phyloP scores from a whole-genome alignment of 2,329 filamentous ascomycete genomes.

The Colletotrichum cordylinicola region DNA sequence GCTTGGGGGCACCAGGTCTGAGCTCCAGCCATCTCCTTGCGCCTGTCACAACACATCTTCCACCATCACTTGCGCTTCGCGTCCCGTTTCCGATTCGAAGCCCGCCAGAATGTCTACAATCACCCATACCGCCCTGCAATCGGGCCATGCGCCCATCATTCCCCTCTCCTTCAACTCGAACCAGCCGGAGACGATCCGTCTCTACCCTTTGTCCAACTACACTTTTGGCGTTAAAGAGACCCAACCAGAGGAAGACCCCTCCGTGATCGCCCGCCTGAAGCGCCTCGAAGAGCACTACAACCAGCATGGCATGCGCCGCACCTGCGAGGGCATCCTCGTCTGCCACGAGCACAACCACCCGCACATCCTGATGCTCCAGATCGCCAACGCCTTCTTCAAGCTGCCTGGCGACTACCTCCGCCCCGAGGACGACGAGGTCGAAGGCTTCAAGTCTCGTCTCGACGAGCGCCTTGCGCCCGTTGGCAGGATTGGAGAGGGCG shows the following conservation, averaged over 20 bases:
- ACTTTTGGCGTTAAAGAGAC: slow-evolving; percentile 99
- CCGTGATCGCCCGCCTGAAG: slow-evolving; percentile 89
- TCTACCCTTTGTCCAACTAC: slow-evolving; percentile 97
- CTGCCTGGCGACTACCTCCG: slow-evolving; percentile 94
- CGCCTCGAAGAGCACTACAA: slow-evolving; percentile 95
- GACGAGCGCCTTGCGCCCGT: slow-evolving; percentile 94
- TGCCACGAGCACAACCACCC: slow-evolving; percentile 99
- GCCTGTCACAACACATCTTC: neutral
- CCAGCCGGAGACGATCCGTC: slow-evolving; percentile 86
- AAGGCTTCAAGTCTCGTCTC: slow-evolving; percentile 91
- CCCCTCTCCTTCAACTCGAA: slow-evolving; percentile 87
- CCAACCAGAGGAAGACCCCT: slow-evolving; percentile 96
- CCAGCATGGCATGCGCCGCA: slow-evolving; percentile 93
- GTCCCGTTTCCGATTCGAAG: slow-evolving; percentile 14
- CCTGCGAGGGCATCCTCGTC: slow-evolving; percentile 94
- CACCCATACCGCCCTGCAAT: slow-evolving; percentile 76
- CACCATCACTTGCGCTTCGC: neutral
- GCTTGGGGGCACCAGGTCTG: neutral
- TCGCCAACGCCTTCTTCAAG: slow-evolving; percentile 99
- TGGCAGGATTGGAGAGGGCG: slow-evolving; percentile 83
- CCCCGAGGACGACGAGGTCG: slow-evolving; percentile 87
- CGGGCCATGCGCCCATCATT: slow-evolving; percentile 77
- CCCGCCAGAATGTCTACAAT: slow-evolving; percentile 76
- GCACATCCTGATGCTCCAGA: slow-evolving; percentile 98
- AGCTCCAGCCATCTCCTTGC: neutral